Evolutionary conservation across 1,284 basidiomycete genomes (phyloP).

Genomic region (Apiotrichum montevideense): DNA sequence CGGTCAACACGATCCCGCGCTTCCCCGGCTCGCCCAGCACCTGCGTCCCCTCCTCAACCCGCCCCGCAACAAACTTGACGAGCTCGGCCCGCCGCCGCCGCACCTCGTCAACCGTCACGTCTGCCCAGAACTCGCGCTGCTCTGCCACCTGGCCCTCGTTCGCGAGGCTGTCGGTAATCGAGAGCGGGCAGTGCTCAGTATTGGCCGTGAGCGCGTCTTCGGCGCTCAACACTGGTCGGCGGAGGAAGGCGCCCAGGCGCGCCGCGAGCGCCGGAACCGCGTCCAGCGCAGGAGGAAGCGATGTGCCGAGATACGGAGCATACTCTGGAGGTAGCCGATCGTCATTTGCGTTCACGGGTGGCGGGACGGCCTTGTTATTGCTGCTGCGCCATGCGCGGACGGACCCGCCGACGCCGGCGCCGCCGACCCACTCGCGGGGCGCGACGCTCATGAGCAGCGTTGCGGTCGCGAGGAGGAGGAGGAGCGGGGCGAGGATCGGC

Average conservation of each 20-base stretch:
- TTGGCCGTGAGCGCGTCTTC: conserved; percentile 19
- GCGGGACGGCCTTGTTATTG: background rate
- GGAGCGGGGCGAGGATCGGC: conserved; percentile 4
- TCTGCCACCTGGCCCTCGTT: conserved; percentile 46
- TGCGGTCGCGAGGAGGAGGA: background rate
- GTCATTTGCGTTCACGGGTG: conserved; percentile 3
- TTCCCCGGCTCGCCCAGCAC: conserved; percentile 25
- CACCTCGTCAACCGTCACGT: conserved; percentile 33
- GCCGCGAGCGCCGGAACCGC: conserved; percentile 14
- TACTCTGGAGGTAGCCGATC: conserved; percentile 16
- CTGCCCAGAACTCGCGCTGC: conserved; percentile 41
- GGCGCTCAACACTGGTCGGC: conserved; percentile 27
- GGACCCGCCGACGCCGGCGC: conserved; percentile 1
- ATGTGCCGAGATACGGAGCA: conserved; percentile 12
- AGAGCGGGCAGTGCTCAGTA: conserved; percentile 29
- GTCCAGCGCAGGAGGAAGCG: conserved; percentile 17
- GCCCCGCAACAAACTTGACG: conserved; percentile 36
- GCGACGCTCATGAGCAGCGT: conserved; percentile 3
- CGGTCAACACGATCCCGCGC: conserved; percentile 48
- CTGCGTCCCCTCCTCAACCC: conserved; percentile 27
- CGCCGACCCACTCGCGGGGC: conserved; percentile 3
- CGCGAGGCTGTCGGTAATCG: conserved; percentile 33
- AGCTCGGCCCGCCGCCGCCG: conserved; percentile 33
- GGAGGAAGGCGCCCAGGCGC: conserved; percentile 31
- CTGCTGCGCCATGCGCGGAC: background rate